A percentile compares a stretch with the other conserved stretches of the same genome.
phyloP scores from a whole-genome alignment of 257 asterid species.

The Solanum ossicruentum region DNA sequence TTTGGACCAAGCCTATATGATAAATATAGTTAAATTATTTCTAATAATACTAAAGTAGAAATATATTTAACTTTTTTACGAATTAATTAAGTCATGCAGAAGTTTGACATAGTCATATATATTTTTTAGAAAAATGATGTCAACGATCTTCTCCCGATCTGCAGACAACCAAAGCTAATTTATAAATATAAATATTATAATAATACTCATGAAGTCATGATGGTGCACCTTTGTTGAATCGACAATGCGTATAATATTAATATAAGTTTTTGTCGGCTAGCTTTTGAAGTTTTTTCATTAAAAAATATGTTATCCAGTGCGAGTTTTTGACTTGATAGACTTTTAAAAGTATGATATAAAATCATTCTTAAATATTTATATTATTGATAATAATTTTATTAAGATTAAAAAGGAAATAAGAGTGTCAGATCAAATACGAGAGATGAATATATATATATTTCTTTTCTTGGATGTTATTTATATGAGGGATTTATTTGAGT shows the following conservation, averaged over 20 bases:
- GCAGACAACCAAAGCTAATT: background rate
- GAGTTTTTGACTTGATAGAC: too few species aligned
- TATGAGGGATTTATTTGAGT: too few species aligned
- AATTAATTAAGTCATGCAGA: background rate
- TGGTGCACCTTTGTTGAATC: background rate
- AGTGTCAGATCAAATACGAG: too few species aligned
- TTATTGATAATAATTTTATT: accelerated
- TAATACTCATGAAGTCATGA: background rate
- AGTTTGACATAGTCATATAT: background rate
- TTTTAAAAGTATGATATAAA: too few species aligned
- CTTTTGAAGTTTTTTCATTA: too few species aligned
- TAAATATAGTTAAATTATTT: too few species aligned
- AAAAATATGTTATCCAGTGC: too few species aligned
- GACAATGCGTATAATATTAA: background rate
- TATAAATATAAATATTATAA: background rate
- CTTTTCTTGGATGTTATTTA: too few species aligned
- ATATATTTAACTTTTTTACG: background rate
- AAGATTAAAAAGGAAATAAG: too few species aligned
- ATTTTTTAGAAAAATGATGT: background rate
- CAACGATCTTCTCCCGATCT: background rate
- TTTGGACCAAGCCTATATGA: too few species aligned
- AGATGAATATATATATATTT: too few species aligned
- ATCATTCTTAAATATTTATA: too few species aligned
- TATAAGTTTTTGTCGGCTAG: background rate
- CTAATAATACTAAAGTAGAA: background rate